Conservation (phyloP, 768 basidiomycete genomes). For the Coprinellus aureogranulatus region DNA sequence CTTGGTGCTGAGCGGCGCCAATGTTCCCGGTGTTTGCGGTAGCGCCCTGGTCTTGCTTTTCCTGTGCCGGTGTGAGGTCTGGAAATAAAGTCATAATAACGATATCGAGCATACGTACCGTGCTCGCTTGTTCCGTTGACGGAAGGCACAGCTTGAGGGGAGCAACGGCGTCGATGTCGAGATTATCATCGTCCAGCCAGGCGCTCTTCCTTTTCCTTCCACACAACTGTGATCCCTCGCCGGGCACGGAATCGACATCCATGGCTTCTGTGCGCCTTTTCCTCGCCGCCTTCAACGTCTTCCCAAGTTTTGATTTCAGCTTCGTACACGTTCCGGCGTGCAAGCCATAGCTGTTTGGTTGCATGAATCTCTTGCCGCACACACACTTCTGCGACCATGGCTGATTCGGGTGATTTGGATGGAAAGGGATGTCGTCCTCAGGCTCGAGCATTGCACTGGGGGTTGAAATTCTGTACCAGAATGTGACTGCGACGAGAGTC, state of each 20-base stretch:
- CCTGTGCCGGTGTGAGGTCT: too few relatives aligned
- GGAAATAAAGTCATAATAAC: too few relatives aligned
- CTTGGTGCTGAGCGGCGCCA: too few relatives aligned
- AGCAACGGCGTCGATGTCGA: not conserved
- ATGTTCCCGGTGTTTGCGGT: too few relatives aligned
- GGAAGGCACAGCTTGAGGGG: not conserved
- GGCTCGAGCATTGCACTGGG: too few relatives aligned
- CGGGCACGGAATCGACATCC: not conserved
- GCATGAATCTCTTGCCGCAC: not conserved
- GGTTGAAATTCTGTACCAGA: too few relatives aligned
- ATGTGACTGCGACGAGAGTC: too few relatives aligned
- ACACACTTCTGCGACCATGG: conserved; percentile 1
- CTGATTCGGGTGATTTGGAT: not conserved
- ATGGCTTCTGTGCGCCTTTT: not conserved
- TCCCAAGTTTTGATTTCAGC: not conserved
- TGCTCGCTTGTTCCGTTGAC: not conserved
- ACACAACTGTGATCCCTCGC: too few relatives aligned
- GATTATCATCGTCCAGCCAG: not conserved
- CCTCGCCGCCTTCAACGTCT: not conserved
- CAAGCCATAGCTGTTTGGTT: not conserved
- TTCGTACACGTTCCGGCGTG: not conserved
- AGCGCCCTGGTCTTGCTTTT: too few relatives aligned
- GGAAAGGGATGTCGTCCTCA: too few relatives aligned
- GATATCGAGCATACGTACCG: not conserved
- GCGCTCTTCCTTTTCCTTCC: not conserved